These are phyloP conservation scores for Leccinum pellstonianum DNA, from an alignment of 768 basidiomycete species.

Conservation along the genomic window DNA sequence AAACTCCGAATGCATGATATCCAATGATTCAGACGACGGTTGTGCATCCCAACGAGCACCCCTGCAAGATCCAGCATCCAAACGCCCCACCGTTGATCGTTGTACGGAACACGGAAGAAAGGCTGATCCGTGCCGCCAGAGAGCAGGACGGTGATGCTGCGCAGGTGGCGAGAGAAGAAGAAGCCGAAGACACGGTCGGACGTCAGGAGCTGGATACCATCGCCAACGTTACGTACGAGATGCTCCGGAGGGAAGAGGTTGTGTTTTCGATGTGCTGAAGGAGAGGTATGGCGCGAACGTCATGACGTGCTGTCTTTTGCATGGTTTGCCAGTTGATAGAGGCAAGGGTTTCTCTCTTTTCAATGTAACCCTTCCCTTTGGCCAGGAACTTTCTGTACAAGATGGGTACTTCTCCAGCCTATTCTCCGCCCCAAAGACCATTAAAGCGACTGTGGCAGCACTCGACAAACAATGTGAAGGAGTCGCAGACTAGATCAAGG, in stretches of 20 bases:
- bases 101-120: slow-evolving; percentile 41
- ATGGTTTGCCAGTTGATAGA: slow-evolving; percentile 44
- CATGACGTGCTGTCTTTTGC: slow-evolving; percentile 42
- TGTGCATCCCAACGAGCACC: slow-evolving; percentile 58
- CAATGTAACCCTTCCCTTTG: not conserved
- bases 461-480: slow-evolving; percentile 28
- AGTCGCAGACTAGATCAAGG: slow-evolving; percentile 25
- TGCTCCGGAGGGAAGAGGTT: too few relatives aligned
- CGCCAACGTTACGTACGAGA: too few relatives aligned
- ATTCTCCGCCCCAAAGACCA: slow-evolving; percentile 16
- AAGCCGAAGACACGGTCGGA: slow-evolving; percentile 27
- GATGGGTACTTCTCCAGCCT: slow-evolving; percentile 18
- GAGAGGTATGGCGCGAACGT: slow-evolving; percentile 18
- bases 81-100: slow-evolving; percentile 41
- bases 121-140: slow-evolving; percentile 23
- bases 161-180: slow-evolving; percentile 22
- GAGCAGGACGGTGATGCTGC: slow-evolving; percentile 17
- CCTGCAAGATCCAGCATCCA: slow-evolving; percentile 47
- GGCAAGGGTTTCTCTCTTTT: slow-evolving; percentile 21
- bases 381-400: slow-evolving; percentile 13
- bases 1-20: slow-evolving; percentile 56
- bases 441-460: slow-evolving; percentile 21
- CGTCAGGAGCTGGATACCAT: slow-evolving; percentile 5
- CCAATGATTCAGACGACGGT: slow-evolving; percentile 51
- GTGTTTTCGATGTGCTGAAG: slow-evolving; percentile 13